A percentile compares a stretch with the other conserved stretches of the same genome.
Evolutionary conservation across 768 basidiomycete genomes (phyloP).

Genomic region (Fomitopsis serialis): DNA sequence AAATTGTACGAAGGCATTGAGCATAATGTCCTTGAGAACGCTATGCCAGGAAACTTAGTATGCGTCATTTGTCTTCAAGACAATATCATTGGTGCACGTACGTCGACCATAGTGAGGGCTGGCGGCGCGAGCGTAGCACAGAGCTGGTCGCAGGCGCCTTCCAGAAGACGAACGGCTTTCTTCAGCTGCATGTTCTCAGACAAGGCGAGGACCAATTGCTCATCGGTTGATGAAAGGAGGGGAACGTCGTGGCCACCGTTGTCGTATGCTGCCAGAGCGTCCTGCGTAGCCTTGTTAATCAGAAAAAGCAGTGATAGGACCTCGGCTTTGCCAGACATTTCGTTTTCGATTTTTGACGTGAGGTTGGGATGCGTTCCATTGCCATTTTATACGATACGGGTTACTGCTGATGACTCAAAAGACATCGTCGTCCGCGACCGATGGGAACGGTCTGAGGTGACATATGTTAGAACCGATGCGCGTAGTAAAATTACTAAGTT

Average conservation of each 20-base stretch:
- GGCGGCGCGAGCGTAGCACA: constrained; percentile 15
- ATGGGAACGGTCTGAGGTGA: too few species aligned
- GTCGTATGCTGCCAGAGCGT: constrained; percentile 16
- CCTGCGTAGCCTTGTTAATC: constrained; percentile 22
- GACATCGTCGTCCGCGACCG: too few species aligned
- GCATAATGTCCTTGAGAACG: constrained; percentile 3
- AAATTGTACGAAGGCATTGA: constrained; percentile 29
- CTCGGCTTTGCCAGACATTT: constrained; percentile 16
- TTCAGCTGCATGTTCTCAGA: constrained; percentile 7
- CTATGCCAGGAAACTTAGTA: too few species aligned
- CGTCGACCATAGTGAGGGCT: constrained; percentile 12
- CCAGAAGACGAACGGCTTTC: constrained; percentile 13
- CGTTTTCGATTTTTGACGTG: too few species aligned
- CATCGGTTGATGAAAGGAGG: neutral
- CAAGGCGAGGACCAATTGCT: constrained; percentile 5
- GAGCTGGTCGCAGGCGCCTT: constrained; percentile 20
- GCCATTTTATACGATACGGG: too few species aligned
- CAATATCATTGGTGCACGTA: constrained; percentile 1
- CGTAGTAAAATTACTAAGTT: too few species aligned
- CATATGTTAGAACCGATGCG: too few species aligned
- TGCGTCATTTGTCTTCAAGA: neutral
- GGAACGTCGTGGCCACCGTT: constrained; percentile 8
- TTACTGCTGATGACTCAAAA: too few species aligned
- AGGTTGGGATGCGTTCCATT: too few species aligned
- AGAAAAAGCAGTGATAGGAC: constrained; percentile 26